Evolutionary conservation across 2,329 filamentous ascomycete species (phyloP).

Genomic region (Calonectria henricotiae): DNA sequence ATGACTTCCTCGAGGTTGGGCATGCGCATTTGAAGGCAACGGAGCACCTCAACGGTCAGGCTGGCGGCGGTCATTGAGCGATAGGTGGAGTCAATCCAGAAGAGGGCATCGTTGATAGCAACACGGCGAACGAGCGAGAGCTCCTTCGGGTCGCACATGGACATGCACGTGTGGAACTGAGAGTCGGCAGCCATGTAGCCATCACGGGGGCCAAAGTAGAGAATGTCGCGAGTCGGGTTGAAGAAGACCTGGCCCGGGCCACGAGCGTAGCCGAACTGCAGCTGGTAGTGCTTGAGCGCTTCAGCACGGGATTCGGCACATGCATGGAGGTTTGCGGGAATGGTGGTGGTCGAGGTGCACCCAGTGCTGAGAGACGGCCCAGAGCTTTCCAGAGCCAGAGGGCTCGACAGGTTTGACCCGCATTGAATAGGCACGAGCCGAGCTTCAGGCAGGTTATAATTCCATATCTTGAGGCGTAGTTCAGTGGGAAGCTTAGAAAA

Average conservation of each 20-base stretch:
- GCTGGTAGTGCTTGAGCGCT: slow-evolving; percentile 61
- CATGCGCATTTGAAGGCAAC: slow-evolving; percentile 59
- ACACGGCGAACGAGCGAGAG: slow-evolving; percentile 61
- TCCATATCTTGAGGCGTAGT: slow-evolving; percentile 67
- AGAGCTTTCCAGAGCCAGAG: slow-evolving; percentile 32
- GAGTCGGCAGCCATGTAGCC: slow-evolving; percentile 65
- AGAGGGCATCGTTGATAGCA: slow-evolving; percentile 65
- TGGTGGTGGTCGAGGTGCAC: slow-evolving; percentile 61
- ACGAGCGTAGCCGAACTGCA: slow-evolving; percentile 62
- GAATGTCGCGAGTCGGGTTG: slow-evolving; percentile 61
- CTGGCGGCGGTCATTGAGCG: slow-evolving; percentile 60
- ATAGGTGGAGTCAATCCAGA: slow-evolving; percentile 59
- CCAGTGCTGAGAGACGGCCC: slow-evolving; percentile 50
- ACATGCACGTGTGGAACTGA: slow-evolving; percentile 64
- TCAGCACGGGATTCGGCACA: slow-evolving; percentile 66
- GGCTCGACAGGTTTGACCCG: slow-evolving; percentile 55
- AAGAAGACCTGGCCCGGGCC: slow-evolving; percentile 63
- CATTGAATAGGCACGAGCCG: slow-evolving; percentile 65
- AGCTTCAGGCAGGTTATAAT: slow-evolving; percentile 61
- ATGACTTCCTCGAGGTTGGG: slow-evolving; percentile 62
- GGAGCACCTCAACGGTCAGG: slow-evolving; percentile 61
- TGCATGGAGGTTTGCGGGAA: slow-evolving; percentile 64
- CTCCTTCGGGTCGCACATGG: slow-evolving; percentile 61
- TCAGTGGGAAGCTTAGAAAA: slow-evolving; percentile 65
- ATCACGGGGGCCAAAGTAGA: slow-evolving; percentile 65